Percentiles rank a stretch among this genome's conserved stretches.
These are phyloP conservation scores for Botrytis fragariae DNA, from an alignment of 2,329 filamentous ascomycete species.

Conservation along the genomic window DNA sequence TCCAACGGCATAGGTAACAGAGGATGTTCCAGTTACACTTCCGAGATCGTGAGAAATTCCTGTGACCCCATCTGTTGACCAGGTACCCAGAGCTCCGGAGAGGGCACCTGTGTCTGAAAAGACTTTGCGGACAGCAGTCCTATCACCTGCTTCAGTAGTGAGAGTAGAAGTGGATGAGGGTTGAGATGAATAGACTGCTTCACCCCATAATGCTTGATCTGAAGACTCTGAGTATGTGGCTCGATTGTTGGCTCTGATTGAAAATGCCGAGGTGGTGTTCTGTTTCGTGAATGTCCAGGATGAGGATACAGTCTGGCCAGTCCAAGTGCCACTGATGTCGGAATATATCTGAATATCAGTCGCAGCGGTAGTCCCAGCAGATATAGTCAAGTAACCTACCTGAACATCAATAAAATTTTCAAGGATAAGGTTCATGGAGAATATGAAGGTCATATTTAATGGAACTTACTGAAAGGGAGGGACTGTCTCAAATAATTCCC, in stretches of 20 bases:
- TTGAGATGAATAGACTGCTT: constrained; percentile 19
- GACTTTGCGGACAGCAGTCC: constrained; percentile 44
- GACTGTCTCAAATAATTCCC: constrained; percentile 39
- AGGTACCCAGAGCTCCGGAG: constrained; percentile 44
- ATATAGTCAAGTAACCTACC: constrained; percentile 10
- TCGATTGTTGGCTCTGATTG: constrained; percentile 13
- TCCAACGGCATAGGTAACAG: constrained; percentile 26
- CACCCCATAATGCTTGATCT: constrained; percentile 23
- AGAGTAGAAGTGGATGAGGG: constrained; percentile 18
- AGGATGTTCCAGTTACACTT: constrained; percentile 39
- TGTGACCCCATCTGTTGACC: constrained; percentile 48
- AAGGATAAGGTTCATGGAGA: neutral
- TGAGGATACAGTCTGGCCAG: constrained; percentile 29
- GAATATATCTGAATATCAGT: constrained; percentile 36
- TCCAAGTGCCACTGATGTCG: constrained; percentile 41
- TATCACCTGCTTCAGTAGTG: constrained; percentile 20
- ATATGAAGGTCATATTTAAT: neutral
- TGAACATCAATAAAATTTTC: neutral
- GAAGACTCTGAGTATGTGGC: constrained; percentile 18
- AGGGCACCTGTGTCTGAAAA: constrained; percentile 47
- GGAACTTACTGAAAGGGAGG: constrained; percentile 39
- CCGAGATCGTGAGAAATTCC: constrained; percentile 52
- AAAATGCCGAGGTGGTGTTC: constrained; percentile 21
- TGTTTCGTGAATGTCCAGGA: constrained; percentile 21
- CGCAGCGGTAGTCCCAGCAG: constrained; percentile 1